Percentiles rank a stretch among this genome's conserved stretches.
Conservation (phyloP, 2,329 filamentous ascomycete species). For the Emericellopsis atlantica region DNA sequence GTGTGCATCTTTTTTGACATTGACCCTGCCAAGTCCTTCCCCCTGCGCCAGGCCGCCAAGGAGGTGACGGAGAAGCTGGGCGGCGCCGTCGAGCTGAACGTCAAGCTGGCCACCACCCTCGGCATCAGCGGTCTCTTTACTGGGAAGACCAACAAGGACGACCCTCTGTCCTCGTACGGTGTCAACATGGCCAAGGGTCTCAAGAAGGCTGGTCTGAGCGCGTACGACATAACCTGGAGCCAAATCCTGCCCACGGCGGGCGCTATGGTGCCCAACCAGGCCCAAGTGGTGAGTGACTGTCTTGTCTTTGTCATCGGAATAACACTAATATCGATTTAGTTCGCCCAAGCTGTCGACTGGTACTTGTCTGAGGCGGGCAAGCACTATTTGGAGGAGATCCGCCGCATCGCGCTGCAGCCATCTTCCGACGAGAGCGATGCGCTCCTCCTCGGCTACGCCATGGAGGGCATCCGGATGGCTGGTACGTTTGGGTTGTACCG, state of each 20-base stretch:
- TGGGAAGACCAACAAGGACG: constrained; percentile 30
- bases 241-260: constrained; percentile 57
- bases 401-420: constrained; percentile 42
- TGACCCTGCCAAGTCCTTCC: constrained; percentile 55
- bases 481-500: constrained; percentile 51
- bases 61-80: constrained; percentile 47
- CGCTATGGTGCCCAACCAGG: constrained; percentile 58
- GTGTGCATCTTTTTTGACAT: constrained; percentile 52
- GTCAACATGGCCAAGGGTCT: constrained; percentile 52
- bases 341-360: constrained; percentile 61
- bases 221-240: constrained; percentile 56
- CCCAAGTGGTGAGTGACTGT: constrained; percentile 40
- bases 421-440: constrained; percentile 46
- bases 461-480: constrained; percentile 60
- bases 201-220: constrained; percentile 47
- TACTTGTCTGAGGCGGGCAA: constrained; percentile 48
- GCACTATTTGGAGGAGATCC: constrained; percentile 45
- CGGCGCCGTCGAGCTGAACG: constrained; percentile 47
- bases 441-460: constrained; percentile 53
- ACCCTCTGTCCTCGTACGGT: constrained; percentile 50
- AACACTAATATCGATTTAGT: constrained; percentile 27
- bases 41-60: constrained; percentile 44
- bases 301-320: background rate
- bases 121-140: constrained; percentile 35
- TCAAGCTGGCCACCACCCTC: constrained; percentile 40